Evolutionary conservation across 1,284 basidiomycete species (phyloP).

Genomic region (Cerioporus squamosus): DNA sequence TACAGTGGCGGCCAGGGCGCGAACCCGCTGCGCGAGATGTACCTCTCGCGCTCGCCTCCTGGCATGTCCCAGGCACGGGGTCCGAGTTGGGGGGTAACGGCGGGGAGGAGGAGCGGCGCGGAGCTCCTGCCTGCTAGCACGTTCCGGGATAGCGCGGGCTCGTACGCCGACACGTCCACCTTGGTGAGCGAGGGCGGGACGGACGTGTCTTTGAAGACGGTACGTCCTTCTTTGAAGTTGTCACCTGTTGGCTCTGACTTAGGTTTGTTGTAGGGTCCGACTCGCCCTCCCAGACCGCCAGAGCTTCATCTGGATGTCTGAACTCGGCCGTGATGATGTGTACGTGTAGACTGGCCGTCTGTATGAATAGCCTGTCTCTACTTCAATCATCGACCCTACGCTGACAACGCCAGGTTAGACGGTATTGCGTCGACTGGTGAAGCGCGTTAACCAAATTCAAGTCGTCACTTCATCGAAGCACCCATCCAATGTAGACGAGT

Average conservation of each 20-base stretch:
- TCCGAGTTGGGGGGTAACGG: background rate
- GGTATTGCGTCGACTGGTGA: no score
- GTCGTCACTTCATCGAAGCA: no score
- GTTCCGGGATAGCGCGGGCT: constrained; percentile 7
- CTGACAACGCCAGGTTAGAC: no score
- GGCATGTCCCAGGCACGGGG: constrained; percentile 5
- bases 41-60: constrained; percentile 6
- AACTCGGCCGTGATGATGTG: background rate
- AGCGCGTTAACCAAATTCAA: no score
- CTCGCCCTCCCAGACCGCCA: constrained; percentile 15
- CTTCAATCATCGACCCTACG: no score
- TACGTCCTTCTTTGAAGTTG: background rate
- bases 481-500: no score
- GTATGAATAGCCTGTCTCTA: no score
- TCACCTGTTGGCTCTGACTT: background rate
- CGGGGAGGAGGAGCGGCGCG: background rate
- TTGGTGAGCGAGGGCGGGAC: constrained; percentile 7
- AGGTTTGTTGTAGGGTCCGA: background rate
- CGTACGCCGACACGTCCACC: constrained; percentile 10
- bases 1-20: constrained; percentile 2
- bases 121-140: constrained; percentile 5
- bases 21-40: constrained; percentile 9
- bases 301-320: constrained; percentile 16
- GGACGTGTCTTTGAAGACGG: constrained; percentile 12
- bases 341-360: background rate